Base-by-base conservation (phyloP, 495 filamentous ascomycete genomes). In the Mytilinidion resinicola region DNA sequence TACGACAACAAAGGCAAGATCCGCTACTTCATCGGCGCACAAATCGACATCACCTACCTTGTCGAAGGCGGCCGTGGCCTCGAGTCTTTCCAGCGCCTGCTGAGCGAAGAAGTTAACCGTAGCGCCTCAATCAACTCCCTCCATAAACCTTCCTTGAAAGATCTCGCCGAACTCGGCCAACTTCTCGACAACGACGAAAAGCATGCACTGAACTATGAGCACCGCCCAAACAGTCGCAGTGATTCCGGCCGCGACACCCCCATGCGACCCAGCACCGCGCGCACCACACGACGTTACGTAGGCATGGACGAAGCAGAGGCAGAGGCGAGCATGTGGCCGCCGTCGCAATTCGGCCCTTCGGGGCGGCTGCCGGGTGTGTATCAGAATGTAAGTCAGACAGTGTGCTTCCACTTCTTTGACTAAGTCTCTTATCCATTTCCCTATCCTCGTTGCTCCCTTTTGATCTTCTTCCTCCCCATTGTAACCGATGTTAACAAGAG, bases 11-110 rank as follows among this genome's bases (percentile, higher is more conserved):
- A 75, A 55, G 83, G 83, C 34, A 70, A 70, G 0, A 73, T 82
- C 14, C 72, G 78, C 39, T 86, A 87, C 63, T 81, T 80, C 62
- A 77, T 87, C 46, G 82, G 84, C 53, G 81, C 80, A 17, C 82
- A 85, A 66, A 75, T 86, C 12, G 83, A 85, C 55, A 80, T 87
- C 39, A 81, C 77, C 12, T 75, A 79, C 19, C 70, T 86, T 4
- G 72, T 79, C 36, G 79, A 82, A 53, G 80, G 82, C 44, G 83
- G 78, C 42, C 68, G 73, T 4, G 80, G 78, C 20, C 70, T 87
- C 12, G 79, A 84, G 46, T 80, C 80, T 0, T 75, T 84, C 20
- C 71, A 74, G 54, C 66, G 72, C 10, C 65, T 83, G 11, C 64
- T 78, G 15, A 62, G 65, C 0, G 62, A 73, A 65, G 69, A 71